Evolutionary conservation across 2,329 filamentous ascomycete species (phyloP), one percentile per base, ranked within the genome.

Genomic region (Aspergillus transmontanensis): DNA sequence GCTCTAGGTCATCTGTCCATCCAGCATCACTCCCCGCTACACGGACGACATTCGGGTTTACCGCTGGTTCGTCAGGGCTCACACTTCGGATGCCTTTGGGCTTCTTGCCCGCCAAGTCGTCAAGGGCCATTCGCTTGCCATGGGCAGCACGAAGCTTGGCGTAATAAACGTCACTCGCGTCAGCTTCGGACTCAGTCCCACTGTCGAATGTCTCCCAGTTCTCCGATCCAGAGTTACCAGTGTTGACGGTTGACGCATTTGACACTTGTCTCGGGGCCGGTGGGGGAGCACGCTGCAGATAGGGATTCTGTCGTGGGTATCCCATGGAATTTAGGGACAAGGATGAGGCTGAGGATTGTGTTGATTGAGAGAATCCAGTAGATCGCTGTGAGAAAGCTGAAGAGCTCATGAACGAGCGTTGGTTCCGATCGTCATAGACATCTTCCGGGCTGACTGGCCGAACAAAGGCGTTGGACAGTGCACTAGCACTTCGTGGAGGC

Each of bases 151-250:
- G 86, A 59, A 94, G 81, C 77, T 92, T 93, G 67, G 91, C 90
- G 73, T 92, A 92, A 77, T 96, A 96, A 11, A 87, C 85, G 64
- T 95, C 92, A 4, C 89, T 89, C 0, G 86, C 86, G 74, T 97
- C 93, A 28, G 83, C 82, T 74, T 94, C 91, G 0, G 85, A 84
- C 71, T 93, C 91, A 0, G 90, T 93, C 68, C 86, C 88, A 75
- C 96, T 92, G 70, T 95, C 94, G 72, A 95, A 98, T 11, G 94
- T 97, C 79, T 98, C 94, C 94, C 94, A 98, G 76, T 98, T 98
- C 79, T 98, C 94, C 4, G 92, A 96, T 1, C 92, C 92, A 6
- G 91, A 93, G 30, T 91, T 84, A 26, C 84, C 85, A 1, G 90
- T 92, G n/a, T 81, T 81, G 26, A 82, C 79, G 2, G 81, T 81